Evolutionary conservation across 495 filamentous ascomycete genomes (phyloP).

Genomic region (Cryomyces minteri): DNA sequence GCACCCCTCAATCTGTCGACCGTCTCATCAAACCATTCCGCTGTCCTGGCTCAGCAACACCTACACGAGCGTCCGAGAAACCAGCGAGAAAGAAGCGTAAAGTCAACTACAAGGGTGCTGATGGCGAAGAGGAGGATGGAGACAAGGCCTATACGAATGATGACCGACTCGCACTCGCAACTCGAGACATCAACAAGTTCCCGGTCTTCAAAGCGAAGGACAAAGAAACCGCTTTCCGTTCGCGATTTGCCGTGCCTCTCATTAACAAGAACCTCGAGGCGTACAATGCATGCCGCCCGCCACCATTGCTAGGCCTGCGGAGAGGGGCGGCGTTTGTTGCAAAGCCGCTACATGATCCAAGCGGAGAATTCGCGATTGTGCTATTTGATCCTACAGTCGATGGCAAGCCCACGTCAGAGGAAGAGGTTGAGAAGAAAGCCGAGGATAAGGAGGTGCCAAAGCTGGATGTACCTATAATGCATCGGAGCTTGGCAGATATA

Average conservation of each 20-base stretch:
- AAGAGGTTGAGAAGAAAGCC: constrained; percentile 28
- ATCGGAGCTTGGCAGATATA: constrained; percentile 92
- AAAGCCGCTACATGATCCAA: constrained; percentile 84
- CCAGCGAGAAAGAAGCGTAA: constrained; percentile 75
- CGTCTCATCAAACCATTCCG: constrained; percentile 75
- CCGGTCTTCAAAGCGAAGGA: constrained; percentile 82
- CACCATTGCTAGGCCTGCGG: constrained; percentile 74
- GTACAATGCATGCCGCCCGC: constrained; percentile 62
- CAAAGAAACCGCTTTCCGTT: constrained; percentile 61
- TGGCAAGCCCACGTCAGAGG: constrained; percentile 43
- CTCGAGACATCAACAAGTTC: constrained; percentile 75
- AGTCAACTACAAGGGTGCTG: constrained; percentile 75
- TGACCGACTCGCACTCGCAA: constrained; percentile 69
- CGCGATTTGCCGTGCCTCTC: constrained; percentile 71
- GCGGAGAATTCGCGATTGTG: constrained; percentile 92
- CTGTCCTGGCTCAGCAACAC: constrained; percentile 68
- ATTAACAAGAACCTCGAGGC: constrained; percentile 54
- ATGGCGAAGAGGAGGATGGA: constrained; percentile 45
- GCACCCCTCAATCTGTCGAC: constrained; percentile 37
- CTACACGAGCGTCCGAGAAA: constrained; percentile 54
- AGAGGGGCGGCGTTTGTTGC: constrained; percentile 72
- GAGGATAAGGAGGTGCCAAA: constrained; percentile 32
- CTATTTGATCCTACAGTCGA: constrained; percentile 91
- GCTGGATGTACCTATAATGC: constrained; percentile 65
- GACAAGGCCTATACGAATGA: constrained; percentile 82